A percentile compares a stretch with the other conserved stretches of the same genome.
Conservation (phyloP, 2,329 filamentous ascomycete genomes). For the Arthroderma uncinatum region DNA sequence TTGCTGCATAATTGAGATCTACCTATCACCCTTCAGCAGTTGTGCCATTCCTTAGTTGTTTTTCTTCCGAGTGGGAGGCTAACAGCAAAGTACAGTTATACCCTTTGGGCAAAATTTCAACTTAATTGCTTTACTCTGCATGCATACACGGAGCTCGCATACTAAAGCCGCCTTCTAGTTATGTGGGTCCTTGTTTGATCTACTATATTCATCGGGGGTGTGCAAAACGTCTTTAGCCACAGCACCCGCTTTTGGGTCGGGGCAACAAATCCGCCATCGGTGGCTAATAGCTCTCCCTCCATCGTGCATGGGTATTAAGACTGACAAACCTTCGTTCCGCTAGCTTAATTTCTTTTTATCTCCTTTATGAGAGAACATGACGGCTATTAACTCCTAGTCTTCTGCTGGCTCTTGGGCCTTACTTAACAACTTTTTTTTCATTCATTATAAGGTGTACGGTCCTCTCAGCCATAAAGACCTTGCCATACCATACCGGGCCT, state of each 20-base stretch:
- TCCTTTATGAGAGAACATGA: background rate
- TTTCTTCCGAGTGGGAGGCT: background rate
- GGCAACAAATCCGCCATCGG: slow-evolving; percentile 5
- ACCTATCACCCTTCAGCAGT: background rate
- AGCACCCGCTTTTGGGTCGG: background rate
- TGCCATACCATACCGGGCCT: background rate
- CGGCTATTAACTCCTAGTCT: background rate
- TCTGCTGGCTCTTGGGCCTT: background rate
- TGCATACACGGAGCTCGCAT: slow-evolving; percentile 2
- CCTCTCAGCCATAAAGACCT: background rate
- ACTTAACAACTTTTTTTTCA: background rate
- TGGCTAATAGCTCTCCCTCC: slow-evolving; percentile 3
- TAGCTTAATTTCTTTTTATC: slow-evolving; percentile 3
- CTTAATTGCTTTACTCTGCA: background rate
- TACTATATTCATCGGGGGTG: background rate
- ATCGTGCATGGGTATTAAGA: background rate
- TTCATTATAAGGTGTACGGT: background rate
- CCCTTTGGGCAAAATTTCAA: background rate
- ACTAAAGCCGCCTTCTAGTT: slow-evolving; percentile 3
- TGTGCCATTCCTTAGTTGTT: background rate
- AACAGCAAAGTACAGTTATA: background rate
- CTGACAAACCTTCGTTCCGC: background rate
- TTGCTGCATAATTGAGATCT: background rate
- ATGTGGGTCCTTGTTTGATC: slow-evolving; percentile 1
- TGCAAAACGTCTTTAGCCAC: slow-evolving; percentile 5